Base-by-base conservation (phyloP, 345 rosid genomes). In the Salix caprea region DNA sequence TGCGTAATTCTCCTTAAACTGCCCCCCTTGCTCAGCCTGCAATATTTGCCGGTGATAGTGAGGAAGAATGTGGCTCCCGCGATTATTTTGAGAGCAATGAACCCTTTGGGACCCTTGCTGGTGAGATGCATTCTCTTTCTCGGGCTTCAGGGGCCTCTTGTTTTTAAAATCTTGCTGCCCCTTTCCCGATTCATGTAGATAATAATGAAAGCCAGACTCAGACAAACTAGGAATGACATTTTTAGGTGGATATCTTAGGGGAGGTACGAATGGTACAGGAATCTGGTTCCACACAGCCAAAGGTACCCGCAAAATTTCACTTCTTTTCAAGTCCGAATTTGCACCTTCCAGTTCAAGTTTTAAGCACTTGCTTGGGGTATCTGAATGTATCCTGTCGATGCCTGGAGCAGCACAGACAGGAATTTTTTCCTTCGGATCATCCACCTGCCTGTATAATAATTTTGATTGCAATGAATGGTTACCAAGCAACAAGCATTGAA, bases 221-320 rank as follows among this genome's bases (percentile, higher is more conserved):
- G 74, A 70, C 61, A 28, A 16, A 21, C 32, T n/a, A 5, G 68
- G 64, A 5, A 62, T 68, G 0, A 70, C 70, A 70, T 42, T 78
- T 52, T 68, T 78, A 0, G 74, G 82, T 10, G 82, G 83, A 77
- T 74, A 80, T 80, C 79, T 74, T 5, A 80, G 46, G 1, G 84
- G 77, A 68, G 80, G 82, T 34, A 46, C 71, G 30, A n/a, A 8
- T 32, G 21, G 23, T 15, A 36, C 18, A 13, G 71, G 65, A 40
- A 60, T 78, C 65, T 50, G 52, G 69, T 67, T 65, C 37, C 12
- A 32, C 12, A 44, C 8, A 40, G 74, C 30, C 14, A 2, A n/a
- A 39, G 46, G 60, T 16, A 18, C 58, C 58, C 8, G 58, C 58
- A 18, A 6, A 6, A 6, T 19, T 19, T 19, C 23, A 19, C 58